phyloP scores from a whole-genome alignment of 495 filamentous ascomycete genomes.

The Trichoderma asperelloides region DNA sequence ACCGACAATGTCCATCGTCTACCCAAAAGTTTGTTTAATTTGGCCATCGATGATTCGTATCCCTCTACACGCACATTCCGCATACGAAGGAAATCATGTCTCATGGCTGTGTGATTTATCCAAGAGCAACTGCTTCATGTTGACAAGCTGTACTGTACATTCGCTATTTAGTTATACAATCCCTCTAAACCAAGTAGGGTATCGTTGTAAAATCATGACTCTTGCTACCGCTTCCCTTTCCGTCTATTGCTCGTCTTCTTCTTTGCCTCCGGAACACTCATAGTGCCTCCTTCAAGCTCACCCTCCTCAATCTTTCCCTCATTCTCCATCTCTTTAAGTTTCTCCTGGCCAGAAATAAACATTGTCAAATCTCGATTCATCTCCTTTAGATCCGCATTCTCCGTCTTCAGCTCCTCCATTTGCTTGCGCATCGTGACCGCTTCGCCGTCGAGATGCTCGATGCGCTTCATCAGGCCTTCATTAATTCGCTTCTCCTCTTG shows the following conservation, averaged over 20 bases:
- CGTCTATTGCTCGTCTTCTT: conserved; percentile 38
- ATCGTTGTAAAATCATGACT: no score
- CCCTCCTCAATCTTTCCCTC: conserved; percentile 52
- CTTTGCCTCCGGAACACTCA: conserved; percentile 41
- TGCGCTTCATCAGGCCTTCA: conserved; percentile 64
- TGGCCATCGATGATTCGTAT: no score
- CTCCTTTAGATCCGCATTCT: conserved; percentile 61
- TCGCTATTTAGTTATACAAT: no score
- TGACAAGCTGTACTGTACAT: no score
- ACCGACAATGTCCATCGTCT: no score
- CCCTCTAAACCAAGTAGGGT: no score
- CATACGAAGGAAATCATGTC: no score
- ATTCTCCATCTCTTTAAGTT: conserved; percentile 58
- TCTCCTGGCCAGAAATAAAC: conserved; percentile 77
- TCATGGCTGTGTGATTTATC: no score
- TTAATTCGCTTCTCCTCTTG: conserved; percentile 84
- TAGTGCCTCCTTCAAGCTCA: conserved; percentile 42
- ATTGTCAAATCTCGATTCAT: conserved; percentile 86
- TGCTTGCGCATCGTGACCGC: conserved; percentile 44
- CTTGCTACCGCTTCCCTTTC: conserved; percentile 25
- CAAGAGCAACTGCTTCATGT: no score
- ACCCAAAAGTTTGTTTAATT: no score
- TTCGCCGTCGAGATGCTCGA: conserved; percentile 57
- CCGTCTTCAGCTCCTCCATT: conserved; percentile 42
- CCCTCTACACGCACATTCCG: no score